A percentile compares a stretch with the other conserved stretches of the same genome.
Evolutionary conservation across 139 green algal genomes (phyloP).

Genomic region (Pseudopediastrum boryanum): DNA sequence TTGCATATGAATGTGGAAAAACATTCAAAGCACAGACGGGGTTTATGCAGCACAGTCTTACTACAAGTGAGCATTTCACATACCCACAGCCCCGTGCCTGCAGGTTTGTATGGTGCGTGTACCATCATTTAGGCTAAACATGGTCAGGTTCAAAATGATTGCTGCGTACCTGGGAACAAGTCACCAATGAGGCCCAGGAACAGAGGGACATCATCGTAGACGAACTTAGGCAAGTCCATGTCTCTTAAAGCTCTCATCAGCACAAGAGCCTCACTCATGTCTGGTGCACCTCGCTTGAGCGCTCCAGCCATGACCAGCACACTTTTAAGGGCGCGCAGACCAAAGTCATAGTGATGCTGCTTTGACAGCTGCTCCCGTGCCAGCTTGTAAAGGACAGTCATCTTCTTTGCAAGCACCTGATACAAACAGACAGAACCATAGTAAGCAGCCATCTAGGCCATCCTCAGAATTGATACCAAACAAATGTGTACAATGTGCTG

Average conservation of each 20-base stretch:
- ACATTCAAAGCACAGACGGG: no score
- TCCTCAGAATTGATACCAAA: no score
- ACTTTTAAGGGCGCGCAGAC: constrained; percentile 83
- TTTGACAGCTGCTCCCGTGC: constrained; percentile 81
- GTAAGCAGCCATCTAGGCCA: background rate
- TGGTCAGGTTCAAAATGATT: background rate
- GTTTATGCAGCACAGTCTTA: no score
- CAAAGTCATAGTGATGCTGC: constrained; percentile 90
- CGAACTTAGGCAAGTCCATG: constrained; percentile 89
- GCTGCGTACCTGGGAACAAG: constrained; percentile 58
- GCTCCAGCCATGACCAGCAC: constrained; percentile 84
- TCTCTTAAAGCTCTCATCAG: constrained; percentile 85
- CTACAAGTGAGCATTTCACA: no score
- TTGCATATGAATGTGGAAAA: no score
- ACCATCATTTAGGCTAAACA: no score
- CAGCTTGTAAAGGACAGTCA: constrained; percentile 83
- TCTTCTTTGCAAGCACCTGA: constrained; percentile 84
- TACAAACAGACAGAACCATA: background rate
- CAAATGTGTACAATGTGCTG: no score
- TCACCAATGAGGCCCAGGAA: constrained; percentile 78
- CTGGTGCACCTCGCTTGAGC: constrained; percentile 67
- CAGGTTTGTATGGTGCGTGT: no score
- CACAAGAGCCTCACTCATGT: constrained; percentile 63
- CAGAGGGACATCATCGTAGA: constrained; percentile 77
- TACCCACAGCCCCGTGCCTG: no score